phyloP scores from a whole-genome alignment of 305 asterid genomes.

The Fraxinus nigra region DNA sequence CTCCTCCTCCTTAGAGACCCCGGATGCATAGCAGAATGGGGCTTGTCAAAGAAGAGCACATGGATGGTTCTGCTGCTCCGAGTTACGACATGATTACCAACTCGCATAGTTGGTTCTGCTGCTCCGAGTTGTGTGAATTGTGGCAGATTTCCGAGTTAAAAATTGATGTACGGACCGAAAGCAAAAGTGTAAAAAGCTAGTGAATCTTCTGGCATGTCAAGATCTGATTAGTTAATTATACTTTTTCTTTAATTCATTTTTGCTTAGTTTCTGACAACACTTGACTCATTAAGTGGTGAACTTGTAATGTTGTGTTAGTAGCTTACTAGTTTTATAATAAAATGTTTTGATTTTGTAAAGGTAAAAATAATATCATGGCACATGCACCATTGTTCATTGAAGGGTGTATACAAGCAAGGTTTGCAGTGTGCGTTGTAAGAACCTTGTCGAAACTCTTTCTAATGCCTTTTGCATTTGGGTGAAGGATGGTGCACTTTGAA shows the following conservation, averaged over 20 bases:
- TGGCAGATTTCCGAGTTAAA: slow-evolving; percentile 22
- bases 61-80: neutral
- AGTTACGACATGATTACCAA: neutral
- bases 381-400: neutral
- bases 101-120: neutral
- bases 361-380: neutral
- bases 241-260: slow-evolving; percentile 4
- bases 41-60: neutral
- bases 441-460: neutral
- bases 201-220: slow-evolving; percentile 15
- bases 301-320: neutral
- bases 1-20: slow-evolving; percentile 33
- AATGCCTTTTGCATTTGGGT: neutral
- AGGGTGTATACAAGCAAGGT: neutral
- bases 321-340: neutral
- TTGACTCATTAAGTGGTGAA: neutral
- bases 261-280: neutral
- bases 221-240: slow-evolving; percentile 8
- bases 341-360: neutral
- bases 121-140: neutral
- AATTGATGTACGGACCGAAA: slow-evolving; percentile 29
- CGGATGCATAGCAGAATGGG: neutral
- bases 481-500: neutral
- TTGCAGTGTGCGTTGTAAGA: neutral
- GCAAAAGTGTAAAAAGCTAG: neutral